These are phyloP conservation scores for Babesia gibsoni DNA, from an alignment of 169 alveolate genomes.

Conservation along the genomic window DNA sequence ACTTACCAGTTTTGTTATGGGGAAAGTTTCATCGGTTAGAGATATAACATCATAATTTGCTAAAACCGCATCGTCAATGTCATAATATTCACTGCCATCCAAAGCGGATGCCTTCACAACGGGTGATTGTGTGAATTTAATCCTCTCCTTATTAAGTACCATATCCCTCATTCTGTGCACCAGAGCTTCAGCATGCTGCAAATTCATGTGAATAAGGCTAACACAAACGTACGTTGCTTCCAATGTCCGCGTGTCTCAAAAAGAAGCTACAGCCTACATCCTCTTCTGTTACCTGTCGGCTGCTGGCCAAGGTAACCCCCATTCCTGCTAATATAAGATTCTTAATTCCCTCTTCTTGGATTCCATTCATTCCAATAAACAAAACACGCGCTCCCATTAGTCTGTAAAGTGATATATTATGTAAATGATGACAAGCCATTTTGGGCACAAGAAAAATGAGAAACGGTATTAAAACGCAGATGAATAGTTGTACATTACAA, in stretches of 20 bases:
- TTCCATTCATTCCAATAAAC: conserved; percentile 69
- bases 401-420: conserved; percentile 39
- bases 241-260: conserved; percentile 27
- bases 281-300: conserved; percentile 15
- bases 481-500: no score
- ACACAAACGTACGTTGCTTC: not conserved
- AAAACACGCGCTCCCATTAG: conserved; percentile 47
- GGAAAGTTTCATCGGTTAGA: conserved; percentile 62
- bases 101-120: not conserved
- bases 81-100: not conserved
- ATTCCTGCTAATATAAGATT: conserved; percentile 61
- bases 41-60: conserved; percentile 43
- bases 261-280: conserved; percentile 44
- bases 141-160: not conserved
- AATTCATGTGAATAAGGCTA: not conserved
- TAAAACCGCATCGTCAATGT: conserved; percentile 19
- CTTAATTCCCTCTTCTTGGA: conserved; percentile 69
- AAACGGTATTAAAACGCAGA: no score
- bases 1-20: conserved; percentile 64
- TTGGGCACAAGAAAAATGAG: conserved; percentile 36
- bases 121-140: not conserved
- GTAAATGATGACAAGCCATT: conserved; percentile 43
- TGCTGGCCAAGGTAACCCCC: conserved; percentile 36
- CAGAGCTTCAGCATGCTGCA: conserved; percentile 38
- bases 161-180: conserved; percentile 31